These are phyloP conservation scores for Mucuna pruriens DNA, from an alignment of 306 rosid genomes.

Conservation along the genomic window DNA sequence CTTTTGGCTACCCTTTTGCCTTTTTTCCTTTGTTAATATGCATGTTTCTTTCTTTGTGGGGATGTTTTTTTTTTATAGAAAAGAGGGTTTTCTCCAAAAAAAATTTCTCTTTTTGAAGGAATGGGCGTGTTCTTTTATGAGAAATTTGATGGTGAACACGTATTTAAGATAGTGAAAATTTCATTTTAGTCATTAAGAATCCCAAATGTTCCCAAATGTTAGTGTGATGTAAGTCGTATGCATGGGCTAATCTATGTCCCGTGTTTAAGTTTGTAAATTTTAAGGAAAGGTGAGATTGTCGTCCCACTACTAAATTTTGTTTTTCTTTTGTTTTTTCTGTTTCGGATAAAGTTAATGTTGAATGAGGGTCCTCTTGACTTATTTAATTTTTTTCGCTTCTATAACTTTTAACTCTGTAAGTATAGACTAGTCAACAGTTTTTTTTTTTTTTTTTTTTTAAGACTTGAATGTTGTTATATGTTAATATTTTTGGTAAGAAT, in stretches of 20 bases:
- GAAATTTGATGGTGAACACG: neutral
- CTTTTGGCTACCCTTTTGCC: neutral
- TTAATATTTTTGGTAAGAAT: neutral
- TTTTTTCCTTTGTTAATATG: no score
- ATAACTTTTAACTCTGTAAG: slow-evolving; percentile 23
- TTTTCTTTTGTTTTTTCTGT: neutral
- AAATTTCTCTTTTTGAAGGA: neutral
- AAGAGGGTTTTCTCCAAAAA: neutral
- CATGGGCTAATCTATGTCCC: neutral
- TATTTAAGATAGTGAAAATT: neutral
- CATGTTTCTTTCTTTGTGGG: neutral
- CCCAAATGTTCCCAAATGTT: neutral
- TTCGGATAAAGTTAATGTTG: slow-evolving; percentile 8
- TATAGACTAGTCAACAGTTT: slow-evolving; percentile 10
- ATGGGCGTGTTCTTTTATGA: neutral
- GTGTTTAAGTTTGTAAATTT: neutral
- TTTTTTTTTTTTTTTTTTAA: neutral
- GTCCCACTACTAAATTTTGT: neutral
- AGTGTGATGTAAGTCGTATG: neutral
- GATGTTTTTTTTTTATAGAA: neutral
- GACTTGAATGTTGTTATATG: neutral
- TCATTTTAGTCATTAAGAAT: neutral
- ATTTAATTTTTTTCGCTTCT: neutral
- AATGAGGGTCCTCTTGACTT: slow-evolving; percentile 43
- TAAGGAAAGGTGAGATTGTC: neutral